Percentiles rank a stretch among this genome's conserved stretches.
Evolutionary conservation across 163 green algal genomes (phyloP).

Genomic region (Coccomyxa subellipsoidea): DNA sequence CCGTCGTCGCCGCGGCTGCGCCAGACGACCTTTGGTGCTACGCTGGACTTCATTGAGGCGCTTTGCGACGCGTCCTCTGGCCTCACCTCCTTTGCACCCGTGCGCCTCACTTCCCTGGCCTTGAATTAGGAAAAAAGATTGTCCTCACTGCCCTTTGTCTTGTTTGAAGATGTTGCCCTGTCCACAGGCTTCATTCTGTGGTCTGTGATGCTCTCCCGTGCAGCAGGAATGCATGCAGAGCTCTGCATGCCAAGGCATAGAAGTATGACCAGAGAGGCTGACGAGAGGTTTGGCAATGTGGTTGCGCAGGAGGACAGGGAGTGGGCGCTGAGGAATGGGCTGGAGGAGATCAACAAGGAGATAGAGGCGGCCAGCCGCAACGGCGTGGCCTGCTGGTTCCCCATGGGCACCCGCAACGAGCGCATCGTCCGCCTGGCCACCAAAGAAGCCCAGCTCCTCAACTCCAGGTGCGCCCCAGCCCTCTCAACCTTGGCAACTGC

Average conservation of each 20-base stretch:
- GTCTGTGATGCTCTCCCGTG: no score
- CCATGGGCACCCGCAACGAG: conserved; percentile 64
- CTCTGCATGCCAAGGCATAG: not conserved
- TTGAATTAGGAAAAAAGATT: no score
- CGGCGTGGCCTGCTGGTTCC: conserved; percentile 86
- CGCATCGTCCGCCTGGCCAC: conserved; percentile 79
- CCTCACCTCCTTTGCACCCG: conserved; percentile 74
- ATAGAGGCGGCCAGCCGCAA: conserved; percentile 57
- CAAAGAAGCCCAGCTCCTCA: conserved; percentile 84
- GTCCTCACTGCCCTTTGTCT: no score
- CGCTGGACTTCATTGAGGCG: conserved; percentile 91
- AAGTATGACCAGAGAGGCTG: not conserved
- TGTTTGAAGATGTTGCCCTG: no score
- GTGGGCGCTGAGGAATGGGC: conserved; percentile 55
- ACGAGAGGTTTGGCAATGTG: not conserved
- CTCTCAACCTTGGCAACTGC: no score
- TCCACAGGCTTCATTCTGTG: no score
- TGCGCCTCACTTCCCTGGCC: conserved; percentile 7
- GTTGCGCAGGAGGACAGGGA: conserved; percentile 69
- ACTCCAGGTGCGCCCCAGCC: conserved; percentile 54
- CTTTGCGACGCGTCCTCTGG: conserved; percentile 81
- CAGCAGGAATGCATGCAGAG: not conserved
- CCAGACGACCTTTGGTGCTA: conserved; percentile 87
- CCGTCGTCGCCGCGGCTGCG: conserved; percentile 54
- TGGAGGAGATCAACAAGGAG: conserved; percentile 77